phyloP scores from a whole-genome alignment of 768 basidiomycete genomes.

The Phlebiopsis gigantea region DNA sequence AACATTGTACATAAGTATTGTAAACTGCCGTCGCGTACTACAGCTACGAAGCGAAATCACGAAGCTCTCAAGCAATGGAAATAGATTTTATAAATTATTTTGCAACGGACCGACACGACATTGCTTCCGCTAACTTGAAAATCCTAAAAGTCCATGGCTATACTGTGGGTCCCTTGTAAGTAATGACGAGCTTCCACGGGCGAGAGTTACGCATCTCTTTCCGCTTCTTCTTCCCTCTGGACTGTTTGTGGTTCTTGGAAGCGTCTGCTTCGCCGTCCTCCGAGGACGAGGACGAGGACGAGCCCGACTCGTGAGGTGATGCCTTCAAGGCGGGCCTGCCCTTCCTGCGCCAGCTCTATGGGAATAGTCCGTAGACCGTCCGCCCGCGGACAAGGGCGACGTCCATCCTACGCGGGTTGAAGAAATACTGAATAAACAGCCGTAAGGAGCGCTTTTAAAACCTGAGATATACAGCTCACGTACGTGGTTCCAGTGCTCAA shows the following conservation, averaged over 20 bases:
- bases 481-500: slow-evolving; percentile 50
- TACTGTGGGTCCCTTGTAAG: slow-evolving; percentile 1
- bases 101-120: no score
- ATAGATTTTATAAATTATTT: not conserved
- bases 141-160: no score
- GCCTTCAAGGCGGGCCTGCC: not conserved
- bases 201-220: not conserved
- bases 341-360: not conserved
- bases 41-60: not conserved
- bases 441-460: no score
- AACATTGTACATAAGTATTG: not conserved
- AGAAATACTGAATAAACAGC: slow-evolving; percentile 15
- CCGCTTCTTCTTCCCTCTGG: not conserved
- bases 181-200: slow-evolving; percentile 18
- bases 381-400: slow-evolving; percentile 14
- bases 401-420: slow-evolving; percentile 15
- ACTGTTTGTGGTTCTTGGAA: not conserved
- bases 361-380: slow-evolving; percentile 1
- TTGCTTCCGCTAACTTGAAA: no score
- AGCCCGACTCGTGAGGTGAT: not conserved
- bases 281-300: not conserved
- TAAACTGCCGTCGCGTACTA: not conserved
- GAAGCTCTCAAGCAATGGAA: not conserved
- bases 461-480: slow-evolving; percentile 6
- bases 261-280: not conserved